Percentiles rank a stretch among this genome's conserved stretches.
Evolutionary conservation across 2,329 filamentous ascomycete species (phyloP).

Genomic region (Ophiostoma pallidulum): DNA sequence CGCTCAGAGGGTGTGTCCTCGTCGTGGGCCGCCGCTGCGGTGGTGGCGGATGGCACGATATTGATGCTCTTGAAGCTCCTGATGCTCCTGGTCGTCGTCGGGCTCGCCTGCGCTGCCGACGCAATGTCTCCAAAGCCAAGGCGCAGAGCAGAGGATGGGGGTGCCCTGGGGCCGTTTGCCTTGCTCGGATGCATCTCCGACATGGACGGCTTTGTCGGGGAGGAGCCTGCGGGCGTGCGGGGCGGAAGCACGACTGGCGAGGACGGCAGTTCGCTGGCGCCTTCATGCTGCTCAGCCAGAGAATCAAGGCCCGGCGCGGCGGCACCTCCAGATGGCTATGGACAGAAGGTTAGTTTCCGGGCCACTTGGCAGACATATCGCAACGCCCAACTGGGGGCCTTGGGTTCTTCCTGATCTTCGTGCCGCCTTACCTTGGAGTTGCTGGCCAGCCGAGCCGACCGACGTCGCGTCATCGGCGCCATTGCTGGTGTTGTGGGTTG

Average conservation of each 20-base stretch:
- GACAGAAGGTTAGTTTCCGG: neutral
- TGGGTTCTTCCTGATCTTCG: neutral
- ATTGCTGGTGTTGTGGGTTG: conserved; percentile 3
- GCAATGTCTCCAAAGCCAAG: conserved; percentile 75
- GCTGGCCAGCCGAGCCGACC: conserved; percentile 35
- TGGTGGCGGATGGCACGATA: conserved; percentile 32
- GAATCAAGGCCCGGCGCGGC: conserved; percentile 28
- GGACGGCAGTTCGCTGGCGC: conserved; percentile 22
- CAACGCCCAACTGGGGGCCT: too few species aligned
- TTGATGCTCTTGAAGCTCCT: too few species aligned
- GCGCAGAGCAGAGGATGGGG: conserved; percentile 69
- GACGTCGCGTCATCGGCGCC: conserved; percentile 24
- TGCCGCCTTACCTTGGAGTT: conserved; percentile 28
- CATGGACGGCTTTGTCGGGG: conserved; percentile 58
- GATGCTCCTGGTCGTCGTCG: conserved; percentile 3
- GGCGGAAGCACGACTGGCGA: conserved; percentile 27
- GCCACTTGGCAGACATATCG: too few species aligned
- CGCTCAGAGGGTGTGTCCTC: conserved; percentile 1
- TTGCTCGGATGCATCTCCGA: conserved; percentile 90
- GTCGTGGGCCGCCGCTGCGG: conserved; percentile 7
- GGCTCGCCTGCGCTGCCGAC: conserved; percentile 26
- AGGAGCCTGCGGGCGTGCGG: conserved; percentile 53
- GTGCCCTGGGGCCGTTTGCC: conserved; percentile 63
- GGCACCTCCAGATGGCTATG: neutral
- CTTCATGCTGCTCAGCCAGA: conserved; percentile 37